Evolutionary conservation across 352 stramenopile species (phyloP).

Genomic region (Phytophthora sp.): DNA sequence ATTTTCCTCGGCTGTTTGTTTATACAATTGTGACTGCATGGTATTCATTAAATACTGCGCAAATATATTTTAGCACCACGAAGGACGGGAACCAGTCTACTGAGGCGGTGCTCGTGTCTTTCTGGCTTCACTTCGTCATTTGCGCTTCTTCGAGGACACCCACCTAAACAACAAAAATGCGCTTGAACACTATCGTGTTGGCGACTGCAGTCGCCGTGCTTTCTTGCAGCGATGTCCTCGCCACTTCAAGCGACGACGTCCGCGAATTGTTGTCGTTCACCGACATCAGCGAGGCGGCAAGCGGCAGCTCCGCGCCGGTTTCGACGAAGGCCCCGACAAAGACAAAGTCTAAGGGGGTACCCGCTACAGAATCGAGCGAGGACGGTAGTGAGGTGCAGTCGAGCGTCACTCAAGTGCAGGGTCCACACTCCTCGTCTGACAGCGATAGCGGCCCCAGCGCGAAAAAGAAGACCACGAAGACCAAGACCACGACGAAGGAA

Average conservation of each 20-base stretch:
- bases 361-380: not conserved
- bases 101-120: not conserved
- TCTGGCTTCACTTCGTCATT: not conserved
- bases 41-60: too few relatives aligned
- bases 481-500: too few relatives aligned
- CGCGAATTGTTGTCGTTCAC: not conserved
- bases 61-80: too few relatives aligned
- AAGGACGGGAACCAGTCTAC: too few relatives aligned
- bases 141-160: not conserved
- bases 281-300: not conserved
- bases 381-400: not conserved
- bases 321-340: not conserved
- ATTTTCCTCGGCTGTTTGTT: too few relatives aligned
- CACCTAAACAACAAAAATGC: slow-evolving; percentile 2
- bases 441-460: not conserved
- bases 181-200: slow-evolving; percentile 11
- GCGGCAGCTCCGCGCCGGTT: not conserved
- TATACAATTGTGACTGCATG: too few relatives aligned
- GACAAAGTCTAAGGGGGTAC: not conserved
- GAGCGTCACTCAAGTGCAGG: too few relatives aligned
- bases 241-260: not conserved
- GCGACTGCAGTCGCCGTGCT: slow-evolving; percentile 11
- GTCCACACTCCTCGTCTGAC: not conserved
- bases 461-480: not conserved
- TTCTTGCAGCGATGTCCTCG: slow-evolving; percentile 4